Conservation (phyloP, 176 grass and related monocot species). For the Aegilops tauschii region DNA sequence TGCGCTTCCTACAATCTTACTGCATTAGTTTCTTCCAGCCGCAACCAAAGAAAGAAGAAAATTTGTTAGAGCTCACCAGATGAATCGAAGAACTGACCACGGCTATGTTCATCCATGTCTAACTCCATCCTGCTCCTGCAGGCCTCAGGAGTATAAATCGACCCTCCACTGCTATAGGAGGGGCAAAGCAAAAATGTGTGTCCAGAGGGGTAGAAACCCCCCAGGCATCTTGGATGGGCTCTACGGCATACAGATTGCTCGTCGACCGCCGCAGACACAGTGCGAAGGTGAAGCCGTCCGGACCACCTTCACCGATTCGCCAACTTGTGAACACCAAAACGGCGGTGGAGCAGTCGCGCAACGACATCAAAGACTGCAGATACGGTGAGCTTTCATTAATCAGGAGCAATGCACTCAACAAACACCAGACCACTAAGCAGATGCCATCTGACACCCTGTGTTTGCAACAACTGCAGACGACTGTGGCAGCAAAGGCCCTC, state of each 20-base stretch:
- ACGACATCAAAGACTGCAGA: constrained; percentile 39
- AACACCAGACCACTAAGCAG: neutral
- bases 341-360: neutral
- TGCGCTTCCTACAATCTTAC: neutral
- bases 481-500: constrained; percentile 72
- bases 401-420: neutral
- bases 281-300: neutral
- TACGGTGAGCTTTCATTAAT: constrained; percentile 37
- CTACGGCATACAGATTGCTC: neutral
- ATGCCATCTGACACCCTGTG: neutral
- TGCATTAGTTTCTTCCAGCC: neutral
- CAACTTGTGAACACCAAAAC: constrained; percentile 14
- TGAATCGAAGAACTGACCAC: neutral
- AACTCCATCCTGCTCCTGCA: neutral
- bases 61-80: neutral
- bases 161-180: no score
- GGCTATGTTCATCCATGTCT: neutral
- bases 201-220: constrained; percentile 11
- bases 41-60: neutral
- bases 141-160: neutral
- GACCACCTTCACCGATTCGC: neutral
- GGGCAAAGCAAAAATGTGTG: constrained; percentile 37
- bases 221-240: constrained; percentile 51
- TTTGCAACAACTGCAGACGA: constrained; percentile 39
- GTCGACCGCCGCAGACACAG: neutral